Evolutionary conservation across 768 basidiomycete species (phyloP).

Genomic region (Russula olivacea): DNA sequence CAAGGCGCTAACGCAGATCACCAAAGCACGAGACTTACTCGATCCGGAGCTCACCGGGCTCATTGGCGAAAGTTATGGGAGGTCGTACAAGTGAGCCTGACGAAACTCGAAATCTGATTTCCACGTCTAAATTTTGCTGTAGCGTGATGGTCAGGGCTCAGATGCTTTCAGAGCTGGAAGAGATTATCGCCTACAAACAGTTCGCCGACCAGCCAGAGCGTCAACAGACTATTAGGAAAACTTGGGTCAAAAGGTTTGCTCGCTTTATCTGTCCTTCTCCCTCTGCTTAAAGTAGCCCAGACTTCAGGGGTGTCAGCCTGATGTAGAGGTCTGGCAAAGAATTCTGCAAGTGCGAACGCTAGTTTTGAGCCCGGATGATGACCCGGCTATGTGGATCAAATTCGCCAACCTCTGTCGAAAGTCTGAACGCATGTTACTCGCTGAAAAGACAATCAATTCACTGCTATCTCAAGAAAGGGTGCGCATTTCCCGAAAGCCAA

Average conservation of each 20-base stretch:
- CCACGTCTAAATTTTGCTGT: conserved; percentile 18
- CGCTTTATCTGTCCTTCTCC: not conserved
- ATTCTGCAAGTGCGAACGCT: conserved; percentile 93
- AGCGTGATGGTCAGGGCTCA: conserved; percentile 97
- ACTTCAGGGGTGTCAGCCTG: conserved; percentile 91
- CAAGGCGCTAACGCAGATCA: conserved; percentile 84
- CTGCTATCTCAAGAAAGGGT: conserved; percentile 72
- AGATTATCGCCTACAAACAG: conserved; percentile 95
- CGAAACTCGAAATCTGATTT: not conserved
- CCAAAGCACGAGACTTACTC: conserved; percentile 85
- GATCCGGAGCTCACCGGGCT: conserved; percentile 89
- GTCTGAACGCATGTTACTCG: conserved; percentile 87
- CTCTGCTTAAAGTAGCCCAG: conserved; percentile 36
- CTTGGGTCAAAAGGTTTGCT: conserved; percentile 91
- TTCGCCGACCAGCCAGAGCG: conserved; percentile 89
- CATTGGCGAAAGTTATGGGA: conserved; percentile 94
- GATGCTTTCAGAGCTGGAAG: conserved; percentile 96
- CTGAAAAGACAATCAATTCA: conserved; percentile 95
- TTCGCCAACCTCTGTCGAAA: conserved; percentile 97
- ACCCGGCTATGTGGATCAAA: conserved; percentile 98
- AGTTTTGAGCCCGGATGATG: conserved; percentile 88
- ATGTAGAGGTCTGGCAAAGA: conserved; percentile 98
- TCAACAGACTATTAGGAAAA: conserved; percentile 84
- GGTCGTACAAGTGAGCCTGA: conserved; percentile 80
- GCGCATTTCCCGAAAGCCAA: conserved; percentile 24